Conservation (phyloP, 106 monocot genomes). For the Agapanthus africanus region DNA sequence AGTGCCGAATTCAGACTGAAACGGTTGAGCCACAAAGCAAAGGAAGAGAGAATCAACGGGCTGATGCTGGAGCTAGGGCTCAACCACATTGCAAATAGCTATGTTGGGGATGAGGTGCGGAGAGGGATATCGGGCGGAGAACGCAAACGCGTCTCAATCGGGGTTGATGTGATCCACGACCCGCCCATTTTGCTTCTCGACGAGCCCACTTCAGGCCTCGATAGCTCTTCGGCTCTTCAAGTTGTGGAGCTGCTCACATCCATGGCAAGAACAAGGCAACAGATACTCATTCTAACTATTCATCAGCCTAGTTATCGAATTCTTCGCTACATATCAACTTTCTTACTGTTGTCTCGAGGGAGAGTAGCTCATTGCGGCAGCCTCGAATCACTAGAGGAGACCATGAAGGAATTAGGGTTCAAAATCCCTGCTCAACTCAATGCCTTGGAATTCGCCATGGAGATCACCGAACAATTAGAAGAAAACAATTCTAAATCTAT, state of each 20-base stretch:
- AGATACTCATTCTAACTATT: constrained; percentile 74
- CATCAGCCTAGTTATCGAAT: constrained; percentile 94
- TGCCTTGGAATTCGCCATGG: constrained; percentile 80
- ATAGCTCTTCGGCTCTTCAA: constrained; percentile 80
- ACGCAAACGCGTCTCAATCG: constrained; percentile 78
- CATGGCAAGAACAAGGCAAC: constrained; percentile 50
- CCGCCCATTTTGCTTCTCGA: constrained; percentile 83
- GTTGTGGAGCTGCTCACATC: constrained; percentile 57
- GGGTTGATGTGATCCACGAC: constrained; percentile 76
- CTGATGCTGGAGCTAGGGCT: constrained; percentile 75
- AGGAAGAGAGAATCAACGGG: constrained; percentile 35
- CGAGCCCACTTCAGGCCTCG: constrained; percentile 94
- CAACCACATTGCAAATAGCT: constrained; percentile 55
- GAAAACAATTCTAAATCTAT: constrained; percentile 8
- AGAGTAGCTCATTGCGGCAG: constrained; percentile 35
- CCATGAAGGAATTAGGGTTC: constrained; percentile 36
- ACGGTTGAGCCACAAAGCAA: constrained; percentile 21
- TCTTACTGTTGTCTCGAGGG: constrained; percentile 66
- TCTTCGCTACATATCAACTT: constrained; percentile 51
- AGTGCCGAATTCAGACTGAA: constrained; percentile 59
- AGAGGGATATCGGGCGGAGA: constrained; percentile 89
- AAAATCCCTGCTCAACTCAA: constrained; percentile 52
- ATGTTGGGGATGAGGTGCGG: constrained; percentile 57
- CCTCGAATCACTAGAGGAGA: constrained; percentile 50
- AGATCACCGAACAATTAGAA: constrained; percentile 49